Base-by-base conservation (phyloP, 2,329 filamentous ascomycete species). In the Trichoderma brevicompactum region DNA sequence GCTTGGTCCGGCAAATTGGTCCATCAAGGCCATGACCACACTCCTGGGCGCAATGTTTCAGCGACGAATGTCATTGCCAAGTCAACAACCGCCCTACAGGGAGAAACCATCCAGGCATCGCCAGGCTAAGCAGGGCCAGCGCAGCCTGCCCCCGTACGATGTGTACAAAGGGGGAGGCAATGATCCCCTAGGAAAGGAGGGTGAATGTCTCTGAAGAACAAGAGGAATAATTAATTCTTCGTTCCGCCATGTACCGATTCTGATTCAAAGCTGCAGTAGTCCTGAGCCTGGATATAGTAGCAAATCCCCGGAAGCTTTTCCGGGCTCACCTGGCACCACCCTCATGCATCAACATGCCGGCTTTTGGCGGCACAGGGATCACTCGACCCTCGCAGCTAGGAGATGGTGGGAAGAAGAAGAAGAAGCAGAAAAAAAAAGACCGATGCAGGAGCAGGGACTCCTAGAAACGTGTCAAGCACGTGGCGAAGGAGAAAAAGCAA, bases 1-100 rank as follows among this genome's bases (percentile, higher is more conserved):
- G 12, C 34, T 40, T n/a, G 34, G 15, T 46, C 43, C 28, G 36
- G 38, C 15, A 46, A 34, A 48, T 44, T 9, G 40, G 19, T 15
- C 48, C 55, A 43, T 15, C 32, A 23, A 15, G 10, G 43, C 40
- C 28, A 61, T 46, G 56, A 32, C 56, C 50, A 48, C 56, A 53
- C 19, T 49, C 32, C 50, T 36, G 40, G 46, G 36, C 17, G 34
- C 48, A 36, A 28, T 70, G 70, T 71, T 63, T 71, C 69, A 67
- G 67, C 55, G 50, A 70, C 66, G 68, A 71, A 70, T 71, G 69
- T 53, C 60, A 71, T 70, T 70, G 70, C 69, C 69, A 68, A 68
- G 70, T 69, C 70, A 70, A 71, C 70, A 38, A 48, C 59, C 40
- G 44, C 46, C 23, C 12, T n/a, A 54, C 32, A 64, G 52, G 50